Base-by-base conservation (phyloP, 768 basidiomycete species). In the Strobilomyces dryophilus region DNA sequence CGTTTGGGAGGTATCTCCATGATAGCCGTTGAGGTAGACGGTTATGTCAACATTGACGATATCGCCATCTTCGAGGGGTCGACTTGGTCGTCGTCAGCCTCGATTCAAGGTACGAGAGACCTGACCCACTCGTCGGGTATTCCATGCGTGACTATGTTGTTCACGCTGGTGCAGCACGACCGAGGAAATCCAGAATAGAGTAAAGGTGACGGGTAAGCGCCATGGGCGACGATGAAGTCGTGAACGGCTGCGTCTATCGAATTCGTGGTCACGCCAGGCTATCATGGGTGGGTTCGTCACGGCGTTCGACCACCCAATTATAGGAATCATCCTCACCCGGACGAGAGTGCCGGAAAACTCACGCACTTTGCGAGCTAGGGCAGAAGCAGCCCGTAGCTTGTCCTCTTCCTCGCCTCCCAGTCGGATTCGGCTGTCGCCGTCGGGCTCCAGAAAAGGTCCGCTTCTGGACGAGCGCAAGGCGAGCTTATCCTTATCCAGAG, bases 11-110 rank as follows among this genome's bases (percentile, higher is more conserved):
- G 92, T 95, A 61, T 95, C 94, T 1, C 94, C 94, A 59, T 95
- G 93, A 68, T 82, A 92, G 2, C 89, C 87, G 52, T 90, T 71
- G n/a, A 86, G 71, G 66, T 80, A 95, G 8, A 95, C 77, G 1
- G 94, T 95, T 9, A 97, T 70, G 67, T 97, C 94, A 41, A 95
- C 76, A 66, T 94, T 94, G 61, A 97, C 74, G 43, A 97, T 88
- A 56, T 97, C 94, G 1, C 87, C 88, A 43, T 89, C 76, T 65
- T 87, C 79, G 4, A 97, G 77, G 0, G 82, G 83, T 34, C 92
- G 89, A 52, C 92, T 94, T 24, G 34, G 42, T 53, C 51, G n/a
- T 20, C n/a, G n/a, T 54, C 45, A 52, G 57, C 21, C 34, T 39
- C 36, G 11, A 12, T 17, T n/a, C 21, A 29, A 9, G 26, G 8